phyloP scores from a whole-genome alignment of 495 filamentous ascomycete species.

The Niebla homalea region DNA sequence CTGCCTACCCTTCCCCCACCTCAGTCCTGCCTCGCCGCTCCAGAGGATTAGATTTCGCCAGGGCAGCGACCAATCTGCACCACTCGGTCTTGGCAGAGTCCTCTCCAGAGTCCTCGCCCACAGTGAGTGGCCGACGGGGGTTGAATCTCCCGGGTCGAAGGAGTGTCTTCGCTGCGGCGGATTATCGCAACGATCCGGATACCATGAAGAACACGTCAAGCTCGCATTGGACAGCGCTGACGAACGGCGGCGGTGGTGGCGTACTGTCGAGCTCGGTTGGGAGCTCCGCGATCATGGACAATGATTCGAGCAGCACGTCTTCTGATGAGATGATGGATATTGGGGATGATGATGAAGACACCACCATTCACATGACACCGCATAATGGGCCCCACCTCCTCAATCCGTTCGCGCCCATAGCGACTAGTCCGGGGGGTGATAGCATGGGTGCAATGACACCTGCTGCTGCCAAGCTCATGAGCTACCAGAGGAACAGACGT shows the following conservation, averaged over 20 bases:
- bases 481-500: slow-evolving; percentile 56
- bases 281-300: slow-evolving; percentile 66
- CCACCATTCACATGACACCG: slow-evolving; percentile 54
- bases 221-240: slow-evolving; percentile 32
- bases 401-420: slow-evolving; percentile 34
- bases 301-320: slow-evolving; percentile 61
- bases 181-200: slow-evolving; percentile 28
- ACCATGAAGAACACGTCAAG: slow-evolving; percentile 29
- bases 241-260: slow-evolving; percentile 49
- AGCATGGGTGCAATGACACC: slow-evolving; percentile 53
- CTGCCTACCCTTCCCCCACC: slow-evolving; percentile 70
- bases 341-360: slow-evolving; percentile 58
- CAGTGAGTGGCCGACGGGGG: slow-evolving; percentile 60
- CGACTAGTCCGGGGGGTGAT: slow-evolving; percentile 38
- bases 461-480: slow-evolving; percentile 55
- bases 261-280: slow-evolving; percentile 70
- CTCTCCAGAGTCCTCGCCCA: slow-evolving; percentile 89
- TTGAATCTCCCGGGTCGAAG: slow-evolving; percentile 63
- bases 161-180: slow-evolving; percentile 22
- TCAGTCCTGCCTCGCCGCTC: slow-evolving; percentile 78
- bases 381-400: slow-evolving; percentile 33
- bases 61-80: slow-evolving; percentile 87
- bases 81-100: slow-evolving; percentile 85
- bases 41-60: slow-evolving; percentile 80
- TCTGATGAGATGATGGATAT: slow-evolving; percentile 69